These are phyloP conservation scores for Letharia columbiana DNA, from an alignment of 495 filamentous ascomycete genomes.

Conservation along the genomic window DNA sequence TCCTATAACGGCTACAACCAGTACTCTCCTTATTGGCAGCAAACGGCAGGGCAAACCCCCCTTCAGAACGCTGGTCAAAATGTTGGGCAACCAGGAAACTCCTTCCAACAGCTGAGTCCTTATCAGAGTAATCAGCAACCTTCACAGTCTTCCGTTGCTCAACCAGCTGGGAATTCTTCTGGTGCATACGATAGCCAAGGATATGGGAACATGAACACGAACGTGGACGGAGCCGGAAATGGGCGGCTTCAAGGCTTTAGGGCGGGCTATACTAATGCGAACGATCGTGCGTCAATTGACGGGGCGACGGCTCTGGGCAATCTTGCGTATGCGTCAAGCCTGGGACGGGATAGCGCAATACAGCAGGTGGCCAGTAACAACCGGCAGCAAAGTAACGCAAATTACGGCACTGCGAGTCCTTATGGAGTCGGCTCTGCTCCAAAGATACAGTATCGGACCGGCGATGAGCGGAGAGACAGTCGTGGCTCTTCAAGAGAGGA, in stretches of 20 bases:
- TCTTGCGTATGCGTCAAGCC: conserved; percentile 27
- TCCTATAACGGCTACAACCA: conserved; percentile 17
- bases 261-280: conserved; percentile 4
- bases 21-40: conserved; percentile 20
- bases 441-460: not conserved
- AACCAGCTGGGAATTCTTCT: conserved; percentile 4
- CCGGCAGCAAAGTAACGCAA: conserved; percentile 9
- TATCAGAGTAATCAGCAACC: conserved; percentile 16
- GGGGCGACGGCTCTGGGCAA: conserved; percentile 25
- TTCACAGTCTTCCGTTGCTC: not conserved
- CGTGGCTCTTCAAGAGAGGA: conserved; percentile 5
- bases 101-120: conserved; percentile 16
- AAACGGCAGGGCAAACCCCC: not conserved
- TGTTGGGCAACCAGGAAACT: not conserved
- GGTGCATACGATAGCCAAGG: conserved; percentile 8
- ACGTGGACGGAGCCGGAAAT: not conserved
- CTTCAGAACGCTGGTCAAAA: conserved; percentile 10
- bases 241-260: conserved; percentile 1
- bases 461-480: not conserved
- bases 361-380: conserved; percentile 19
- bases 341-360: conserved; percentile 14
- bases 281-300: conserved; percentile 8
- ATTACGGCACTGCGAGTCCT: conserved; percentile 7
- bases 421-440: conserved; percentile 1
- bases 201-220: conserved; percentile 8